A percentile compares a stretch with the other conserved stretches of the same genome.
These are phyloP conservation scores for Rhododendron ferrugineum DNA, from an alignment of 148 eudicot species.

Conservation along the genomic window DNA sequence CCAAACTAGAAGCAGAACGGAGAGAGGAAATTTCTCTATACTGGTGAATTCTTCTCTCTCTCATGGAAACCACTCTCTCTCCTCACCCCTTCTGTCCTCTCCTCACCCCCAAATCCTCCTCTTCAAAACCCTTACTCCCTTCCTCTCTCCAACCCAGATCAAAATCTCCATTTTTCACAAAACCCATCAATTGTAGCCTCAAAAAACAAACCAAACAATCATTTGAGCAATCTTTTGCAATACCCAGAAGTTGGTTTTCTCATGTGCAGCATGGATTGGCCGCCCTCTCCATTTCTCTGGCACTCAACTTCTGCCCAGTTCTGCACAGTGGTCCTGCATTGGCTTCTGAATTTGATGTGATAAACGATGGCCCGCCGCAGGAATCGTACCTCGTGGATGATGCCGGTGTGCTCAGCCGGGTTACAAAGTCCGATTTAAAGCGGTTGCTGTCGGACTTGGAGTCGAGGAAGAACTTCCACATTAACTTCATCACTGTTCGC, in stretches of 20 bases:
- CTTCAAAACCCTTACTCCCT: conserved; percentile 13
- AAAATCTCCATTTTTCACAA: conserved; percentile 22
- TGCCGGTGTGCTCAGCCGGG: conserved; percentile 91
- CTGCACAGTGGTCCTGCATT: conserved; percentile 31
- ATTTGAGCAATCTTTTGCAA: conserved; percentile 24
- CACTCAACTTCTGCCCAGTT: conserved; percentile 64
- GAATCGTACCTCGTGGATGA: conserved; percentile 88
- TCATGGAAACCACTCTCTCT: conserved; percentile 91
- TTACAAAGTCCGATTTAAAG: conserved; percentile 80
- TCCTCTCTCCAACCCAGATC: conserved; percentile 33
- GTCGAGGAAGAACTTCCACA: conserved; percentile 71
- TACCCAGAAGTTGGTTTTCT: conserved; percentile 52
- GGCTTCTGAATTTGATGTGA: conserved; percentile 87
- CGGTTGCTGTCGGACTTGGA: conserved; percentile 82
- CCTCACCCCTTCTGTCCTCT: conserved; percentile 53
- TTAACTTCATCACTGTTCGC: conserved; percentile 82
- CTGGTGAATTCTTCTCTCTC: conserved; percentile 20
- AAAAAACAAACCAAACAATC: conserved; percentile 34
- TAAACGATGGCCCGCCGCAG: conserved; percentile 77
- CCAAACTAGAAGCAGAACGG: not conserved
- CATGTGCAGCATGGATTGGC: conserved; percentile 70
- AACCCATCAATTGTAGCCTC: conserved; percentile 49
- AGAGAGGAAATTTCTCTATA: not conserved
- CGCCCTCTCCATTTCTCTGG: conserved; percentile 75
- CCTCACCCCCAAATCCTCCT: conserved; percentile 35